phyloP scores from a whole-genome alignment of 2,329 filamentous ascomycete genomes.

The Meredithiella fracta region DNA sequence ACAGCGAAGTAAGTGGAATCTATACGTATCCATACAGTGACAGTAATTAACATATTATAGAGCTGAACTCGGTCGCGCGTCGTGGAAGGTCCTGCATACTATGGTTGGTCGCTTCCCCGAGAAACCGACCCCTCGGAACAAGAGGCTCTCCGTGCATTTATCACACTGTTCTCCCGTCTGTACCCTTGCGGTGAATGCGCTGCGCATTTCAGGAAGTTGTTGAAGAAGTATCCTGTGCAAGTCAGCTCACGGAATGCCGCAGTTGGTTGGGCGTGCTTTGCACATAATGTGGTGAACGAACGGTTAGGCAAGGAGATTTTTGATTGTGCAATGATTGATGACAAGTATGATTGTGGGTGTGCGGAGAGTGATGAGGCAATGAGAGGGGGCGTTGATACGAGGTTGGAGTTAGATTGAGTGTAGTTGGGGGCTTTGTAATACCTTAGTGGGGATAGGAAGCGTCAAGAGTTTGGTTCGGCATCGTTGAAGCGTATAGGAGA shows the following conservation, averaged over 20 bases:
- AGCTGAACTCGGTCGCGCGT: conserved; percentile 48
- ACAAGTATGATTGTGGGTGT: conserved; percentile 57
- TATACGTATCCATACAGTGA: background rate
- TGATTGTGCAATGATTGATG: conserved; percentile 50
- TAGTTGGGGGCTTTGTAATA: background rate
- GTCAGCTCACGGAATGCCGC: conserved; percentile 45
- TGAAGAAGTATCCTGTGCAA: conserved; percentile 48
- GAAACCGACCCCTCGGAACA: conserved; percentile 46
- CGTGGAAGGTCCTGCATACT: conserved; percentile 55
- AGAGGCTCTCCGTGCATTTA: conserved; percentile 45
- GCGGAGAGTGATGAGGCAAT: conserved; percentile 43
- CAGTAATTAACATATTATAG: conserved; percentile 21
- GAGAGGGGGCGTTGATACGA: conserved; percentile 19
- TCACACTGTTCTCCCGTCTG: conserved; percentile 49
- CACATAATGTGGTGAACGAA: conserved; percentile 52
- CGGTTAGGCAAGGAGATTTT: conserved; percentile 44
- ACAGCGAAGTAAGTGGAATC: conserved; percentile 47
- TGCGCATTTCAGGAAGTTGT: conserved; percentile 45
- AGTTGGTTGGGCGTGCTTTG: conserved; percentile 51
- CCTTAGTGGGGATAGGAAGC: background rate
- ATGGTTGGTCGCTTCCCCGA: conserved; percentile 56
- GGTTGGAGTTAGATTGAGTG: conserved; percentile 17
- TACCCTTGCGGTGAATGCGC: conserved; percentile 59
- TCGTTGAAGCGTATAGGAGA: too few species aligned
- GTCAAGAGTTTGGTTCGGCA: background rate